These are phyloP conservation scores for Oryza glaberrima DNA, from an alignment of 176 grass and related monocot species.

Conservation along the genomic window DNA sequence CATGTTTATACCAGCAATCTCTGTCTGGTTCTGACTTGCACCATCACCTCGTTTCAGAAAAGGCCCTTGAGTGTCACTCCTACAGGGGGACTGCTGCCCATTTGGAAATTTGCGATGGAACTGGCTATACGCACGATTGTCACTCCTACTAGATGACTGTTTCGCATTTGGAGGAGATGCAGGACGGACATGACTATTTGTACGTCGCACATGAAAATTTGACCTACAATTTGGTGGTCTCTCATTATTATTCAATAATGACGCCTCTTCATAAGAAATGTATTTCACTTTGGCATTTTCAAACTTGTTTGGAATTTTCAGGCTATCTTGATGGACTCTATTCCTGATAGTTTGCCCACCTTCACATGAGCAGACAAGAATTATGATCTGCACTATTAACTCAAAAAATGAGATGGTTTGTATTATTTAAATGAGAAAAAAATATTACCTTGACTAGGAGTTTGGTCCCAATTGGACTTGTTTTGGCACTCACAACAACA, in stretches of 20 bases:
- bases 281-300: slow-evolving; percentile 44
- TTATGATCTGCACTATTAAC: neutral
- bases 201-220: neutral
- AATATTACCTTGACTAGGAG: slow-evolving; percentile 20
- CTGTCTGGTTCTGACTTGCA: slow-evolving; percentile 18
- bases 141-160: neutral
- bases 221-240: neutral
- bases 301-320: slow-evolving; percentile 26
- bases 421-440: neutral
- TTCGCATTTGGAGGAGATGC: slow-evolving; percentile 20
- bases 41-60: slow-evolving; percentile 6
- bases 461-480: slow-evolving; percentile 7
- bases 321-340: slow-evolving; percentile 4
- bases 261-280: slow-evolving; percentile 45
- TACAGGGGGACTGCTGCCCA: slow-evolving; percentile 13
- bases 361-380: slow-evolving; percentile 12
- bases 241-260: slow-evolving; percentile 35
- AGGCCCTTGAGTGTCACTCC: slow-evolving; percentile 4
- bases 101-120: slow-evolving; percentile 9
- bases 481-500: slow-evolving; percentile 32
- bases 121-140: neutral
- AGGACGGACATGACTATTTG: neutral
- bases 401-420: neutral
- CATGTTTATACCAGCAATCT: slow-evolving; percentile 17
- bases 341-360: slow-evolving; percentile 20